Evolutionary conservation across 768 basidiomycete genomes (phyloP).

Genomic region (Sporobolomyces phaffii): DNA sequence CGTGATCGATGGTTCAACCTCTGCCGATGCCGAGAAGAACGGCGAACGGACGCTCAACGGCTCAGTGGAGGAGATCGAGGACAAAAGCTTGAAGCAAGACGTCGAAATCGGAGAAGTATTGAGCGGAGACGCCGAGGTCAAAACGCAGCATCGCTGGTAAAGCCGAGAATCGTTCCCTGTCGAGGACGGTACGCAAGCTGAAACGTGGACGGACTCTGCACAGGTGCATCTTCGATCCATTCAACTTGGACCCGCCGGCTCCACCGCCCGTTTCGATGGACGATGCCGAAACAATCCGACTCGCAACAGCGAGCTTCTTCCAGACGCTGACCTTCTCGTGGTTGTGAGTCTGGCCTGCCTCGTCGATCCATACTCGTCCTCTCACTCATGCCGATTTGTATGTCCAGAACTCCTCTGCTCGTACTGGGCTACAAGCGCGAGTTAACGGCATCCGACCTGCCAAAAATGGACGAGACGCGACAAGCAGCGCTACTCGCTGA

Average conservation of each 20-base stretch:
- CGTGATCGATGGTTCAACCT: not conserved
- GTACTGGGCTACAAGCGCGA: slow-evolving; percentile 65
- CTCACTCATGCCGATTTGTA: too few species aligned
- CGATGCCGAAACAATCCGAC: slow-evolving; percentile 19
- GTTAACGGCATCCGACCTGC: slow-evolving; percentile 65
- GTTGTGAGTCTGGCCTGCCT: too few species aligned
- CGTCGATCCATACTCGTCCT: too few species aligned
- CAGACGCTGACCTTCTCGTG: slow-evolving; percentile 31
- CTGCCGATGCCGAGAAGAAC: not conserved
- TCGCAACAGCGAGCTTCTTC: slow-evolving; percentile 12
- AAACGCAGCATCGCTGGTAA: slow-evolving; percentile 3
- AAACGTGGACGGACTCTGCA: not conserved
- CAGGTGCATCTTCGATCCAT: slow-evolving; percentile 29
- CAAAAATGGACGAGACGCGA: slow-evolving; percentile 57
- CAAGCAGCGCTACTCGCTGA: slow-evolving; percentile 55
- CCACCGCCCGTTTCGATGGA: slow-evolving; percentile 19
- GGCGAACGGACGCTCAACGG: not conserved
- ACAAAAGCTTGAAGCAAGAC: not conserved
- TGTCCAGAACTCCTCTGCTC: slow-evolving; percentile 49
- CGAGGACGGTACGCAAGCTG: not conserved
- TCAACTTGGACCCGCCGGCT: not conserved
- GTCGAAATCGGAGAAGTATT: not conserved
- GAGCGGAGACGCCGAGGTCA: not conserved
- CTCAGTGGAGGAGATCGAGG: not conserved
- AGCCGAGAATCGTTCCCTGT: too few species aligned